Evolutionary conservation across 2,329 filamentous ascomycete species (phyloP).

Genomic region (Emmonsia crescens): DNA sequence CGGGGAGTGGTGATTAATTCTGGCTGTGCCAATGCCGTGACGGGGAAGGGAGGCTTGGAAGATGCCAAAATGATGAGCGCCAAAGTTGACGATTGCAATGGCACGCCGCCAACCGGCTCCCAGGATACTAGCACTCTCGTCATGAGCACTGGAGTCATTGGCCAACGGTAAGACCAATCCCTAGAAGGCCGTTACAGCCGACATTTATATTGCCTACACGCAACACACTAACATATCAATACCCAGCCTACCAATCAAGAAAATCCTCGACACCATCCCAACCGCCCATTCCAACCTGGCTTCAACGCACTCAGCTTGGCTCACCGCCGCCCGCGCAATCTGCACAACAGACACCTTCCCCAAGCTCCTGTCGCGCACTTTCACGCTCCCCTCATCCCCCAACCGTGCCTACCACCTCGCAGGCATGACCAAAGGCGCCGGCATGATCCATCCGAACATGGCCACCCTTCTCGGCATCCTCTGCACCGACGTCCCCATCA

Average conservation of each 20-base stretch:
- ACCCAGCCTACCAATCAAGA: slow-evolving; percentile 69
- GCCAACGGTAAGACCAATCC: slow-evolving; percentile 54
- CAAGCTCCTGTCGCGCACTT: slow-evolving; percentile 78
- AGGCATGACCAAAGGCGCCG: slow-evolving; percentile 94
- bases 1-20: slow-evolving; percentile 85
- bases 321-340: slow-evolving; percentile 76
- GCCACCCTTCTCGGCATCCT: slow-evolving; percentile 86
- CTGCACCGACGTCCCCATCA: slow-evolving; percentile 79
- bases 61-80: slow-evolving; percentile 78
- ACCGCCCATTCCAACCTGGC: slow-evolving; percentile 61
- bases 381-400: slow-evolving; percentile 71
- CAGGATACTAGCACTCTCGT: slow-evolving; percentile 60
- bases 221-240: slow-evolving; percentile 4
- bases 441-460: slow-evolving; percentile 99
- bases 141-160: slow-evolving; percentile 98
- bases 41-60: slow-evolving; percentile 76
- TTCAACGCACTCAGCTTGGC: slow-evolving; percentile 72
- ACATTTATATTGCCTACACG: slow-evolving; percentile 2
- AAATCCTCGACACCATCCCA: slow-evolving; percentile 76
- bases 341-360: slow-evolving; percentile 98
- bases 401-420: slow-evolving; percentile 69
- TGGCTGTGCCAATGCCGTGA: slow-evolving; percentile 94
- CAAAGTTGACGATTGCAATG: slow-evolving; percentile 59
- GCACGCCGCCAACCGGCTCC: slow-evolving; percentile 24
- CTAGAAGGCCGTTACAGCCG: not conserved